These are phyloP conservation scores for Dioscorea dumetorum DNA, from an alignment of 106 monocot species.

Conservation along the genomic window DNA sequence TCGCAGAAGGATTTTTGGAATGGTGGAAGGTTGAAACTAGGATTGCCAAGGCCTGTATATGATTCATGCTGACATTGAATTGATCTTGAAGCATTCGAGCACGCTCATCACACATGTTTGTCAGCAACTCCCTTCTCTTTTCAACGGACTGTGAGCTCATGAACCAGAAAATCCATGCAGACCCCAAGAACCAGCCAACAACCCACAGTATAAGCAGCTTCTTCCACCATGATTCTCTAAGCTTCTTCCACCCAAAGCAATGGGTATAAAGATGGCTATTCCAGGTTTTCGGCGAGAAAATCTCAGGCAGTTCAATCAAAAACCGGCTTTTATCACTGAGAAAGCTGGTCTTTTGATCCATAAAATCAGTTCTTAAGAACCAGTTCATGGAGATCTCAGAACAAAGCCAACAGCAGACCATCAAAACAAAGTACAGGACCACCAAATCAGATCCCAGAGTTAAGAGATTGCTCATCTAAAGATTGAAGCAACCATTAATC, in stretches of 20 bases:
- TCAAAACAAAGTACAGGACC: slow-evolving; percentile 18
- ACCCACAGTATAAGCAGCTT: slow-evolving; percentile 83
- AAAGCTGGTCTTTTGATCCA: slow-evolving; percentile 49
- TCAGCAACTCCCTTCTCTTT: slow-evolving; percentile 73
- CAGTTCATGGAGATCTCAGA: slow-evolving; percentile 59
- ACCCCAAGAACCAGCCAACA: slow-evolving; percentile 44
- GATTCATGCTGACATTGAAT: slow-evolving; percentile 99
- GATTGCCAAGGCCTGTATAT: slow-evolving; percentile 87
- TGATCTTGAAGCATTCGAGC: slow-evolving; percentile 97
- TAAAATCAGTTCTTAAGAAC: slow-evolving; percentile 55
- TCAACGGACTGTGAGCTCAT: slow-evolving; percentile 66
- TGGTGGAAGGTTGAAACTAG: slow-evolving; percentile 95
- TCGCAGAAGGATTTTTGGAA: slow-evolving; percentile 76
- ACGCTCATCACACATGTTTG: slow-evolving; percentile 96
- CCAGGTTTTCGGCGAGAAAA: slow-evolving; percentile 39
- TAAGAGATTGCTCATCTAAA: slow-evolving; percentile 19
- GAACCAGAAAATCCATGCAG: slow-evolving; percentile 67
- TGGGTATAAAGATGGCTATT: slow-evolving; percentile 49
- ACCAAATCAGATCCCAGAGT: slow-evolving; percentile 13
- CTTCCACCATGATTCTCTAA: slow-evolving; percentile 77
- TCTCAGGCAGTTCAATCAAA: slow-evolving; percentile 30
- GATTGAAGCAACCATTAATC: too few species aligned
- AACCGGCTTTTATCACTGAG: slow-evolving; percentile 25
- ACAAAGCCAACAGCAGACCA: slow-evolving; percentile 40
- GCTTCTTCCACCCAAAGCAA: slow-evolving; percentile 58